These are phyloP conservation scores for Leccinum sublutescens DNA, from an alignment of 768 basidiomycete genomes.

Conservation along the genomic window DNA sequence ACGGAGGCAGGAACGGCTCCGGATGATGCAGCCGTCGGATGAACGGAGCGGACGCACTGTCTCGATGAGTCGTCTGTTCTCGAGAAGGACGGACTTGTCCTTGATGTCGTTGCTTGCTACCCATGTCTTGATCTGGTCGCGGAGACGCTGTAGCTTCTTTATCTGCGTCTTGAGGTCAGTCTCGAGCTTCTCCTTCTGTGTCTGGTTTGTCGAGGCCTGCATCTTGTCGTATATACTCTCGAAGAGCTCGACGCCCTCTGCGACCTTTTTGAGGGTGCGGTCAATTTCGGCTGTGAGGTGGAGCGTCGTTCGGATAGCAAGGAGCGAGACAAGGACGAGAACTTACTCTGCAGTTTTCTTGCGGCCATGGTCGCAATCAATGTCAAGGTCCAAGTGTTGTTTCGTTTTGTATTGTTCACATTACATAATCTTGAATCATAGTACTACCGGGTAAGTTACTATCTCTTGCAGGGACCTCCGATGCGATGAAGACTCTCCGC, in stretches of 20 bases:
- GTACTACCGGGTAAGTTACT: not conserved
- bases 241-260: conserved; percentile 93
- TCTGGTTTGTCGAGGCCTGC: conserved; percentile 91
- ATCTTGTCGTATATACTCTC: conserved; percentile 98
- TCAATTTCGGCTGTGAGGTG: conserved; percentile 88
- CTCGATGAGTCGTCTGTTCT: conserved; percentile 95
- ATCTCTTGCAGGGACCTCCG: no score
- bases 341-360: conserved; percentile 83
- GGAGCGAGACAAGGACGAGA: not conserved
- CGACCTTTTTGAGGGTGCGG: conserved; percentile 95
- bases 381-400: not conserved
- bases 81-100: conserved; percentile 90
- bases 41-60: conserved; percentile 62
- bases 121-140: conserved; percentile 95
- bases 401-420: not conserved
- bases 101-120: conserved; percentile 97
- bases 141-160: conserved; percentile 84
- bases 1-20: conserved; percentile 4
- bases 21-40: conserved; percentile 1
- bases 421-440: conserved; percentile 26
- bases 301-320: not conserved
- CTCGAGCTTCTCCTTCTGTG: conserved; percentile 98
- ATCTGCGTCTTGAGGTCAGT: conserved; percentile 96
- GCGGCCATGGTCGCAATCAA: conserved; percentile 65
- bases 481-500: conserved; percentile 75